Evolutionary conservation across 306 rosid species (phyloP), one percentile per base, ranked within the genome.

Genomic region (Quillaja saponaria): DNA sequence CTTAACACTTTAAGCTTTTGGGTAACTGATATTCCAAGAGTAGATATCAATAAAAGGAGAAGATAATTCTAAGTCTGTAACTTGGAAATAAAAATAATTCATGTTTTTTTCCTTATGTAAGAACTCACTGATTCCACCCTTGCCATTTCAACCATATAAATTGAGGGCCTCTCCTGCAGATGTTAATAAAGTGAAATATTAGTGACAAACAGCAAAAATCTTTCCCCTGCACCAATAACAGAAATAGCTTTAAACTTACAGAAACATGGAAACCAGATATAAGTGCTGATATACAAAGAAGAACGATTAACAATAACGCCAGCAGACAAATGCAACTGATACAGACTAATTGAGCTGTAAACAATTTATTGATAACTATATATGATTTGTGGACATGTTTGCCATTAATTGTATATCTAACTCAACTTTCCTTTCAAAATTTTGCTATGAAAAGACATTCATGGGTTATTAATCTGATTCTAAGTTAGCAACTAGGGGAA

Each of bases 141-240:
- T 6, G 97, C 80, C 85, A 89, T 80, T 83, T 87, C 99, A 69
- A 87, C 87, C 99, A 94, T 79, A 69, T 65, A 94, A 68, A 62
- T 76, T 10, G 97, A 83, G 25, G 95, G 95, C 12, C 73, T 76
- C 72, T 75, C 87, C 99, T 94, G 91, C 61, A 76, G 64, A 76
- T 49, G 44, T 44, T 49, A 66, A 64, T 13, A 67, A 17, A 38
- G 28, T 35, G 66, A 70, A n/a, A 57, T 48, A 60, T 82, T 35
- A 74, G 69, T 13, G 61, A 45, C 50, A 49, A 18, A 56, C 35
- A 59, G 53, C 31, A 19, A 15, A 25, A 67, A 69, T 60, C 49
- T 46, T 41, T 34, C 56, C 19, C 61, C 46, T 57, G 60, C 66
- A 25, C 55, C 42, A 60, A 28, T 52, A 53, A 45, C 28, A 40